phyloP scores from a whole-genome alignment of 192 early-diverging fungal genomes.

The Chytriomyces sp. region DNA sequence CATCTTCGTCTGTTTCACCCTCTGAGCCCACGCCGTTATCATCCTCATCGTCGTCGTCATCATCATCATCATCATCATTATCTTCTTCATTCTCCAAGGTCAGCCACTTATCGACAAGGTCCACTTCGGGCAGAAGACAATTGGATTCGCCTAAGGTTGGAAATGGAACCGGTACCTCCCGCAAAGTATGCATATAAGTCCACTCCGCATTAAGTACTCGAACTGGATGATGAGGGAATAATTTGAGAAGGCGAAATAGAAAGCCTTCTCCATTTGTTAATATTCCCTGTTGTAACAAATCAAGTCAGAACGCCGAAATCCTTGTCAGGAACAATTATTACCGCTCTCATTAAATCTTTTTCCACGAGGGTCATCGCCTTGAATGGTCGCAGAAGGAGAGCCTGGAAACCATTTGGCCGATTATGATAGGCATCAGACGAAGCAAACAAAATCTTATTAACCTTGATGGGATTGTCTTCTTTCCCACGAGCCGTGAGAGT shows the following conservation, averaged over 20 bases:
- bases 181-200: background rate
- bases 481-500: conserved; percentile 6
- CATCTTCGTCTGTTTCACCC: background rate
- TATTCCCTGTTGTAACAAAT: conserved; percentile 10
- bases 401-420: background rate
- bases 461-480: conserved; percentile 19
- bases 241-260: background rate
- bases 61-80: conserved; percentile 7
- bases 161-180: background rate
- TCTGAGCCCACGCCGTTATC: conserved; percentile 4
- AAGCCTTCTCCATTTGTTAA: background rate
- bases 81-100: background rate
- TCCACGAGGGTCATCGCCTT: conserved; percentile 28
- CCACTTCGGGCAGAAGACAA: background rate
- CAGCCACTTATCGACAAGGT: background rate
- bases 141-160: background rate
- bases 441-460: background rate
- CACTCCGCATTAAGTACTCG: conserved; percentile 3
- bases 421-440: background rate
- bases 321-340: background rate
- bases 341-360: conserved; percentile 29
- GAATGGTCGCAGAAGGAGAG: conserved; percentile 24
- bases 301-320: background rate
- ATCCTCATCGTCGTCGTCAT: conserved; percentile 23
- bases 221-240: conserved; percentile 26